Percentiles rank a stretch among this genome's conserved stretches.
Evolutionary conservation across 441 rosid species (phyloP).

Genomic region (Gossypium aridum): DNA sequence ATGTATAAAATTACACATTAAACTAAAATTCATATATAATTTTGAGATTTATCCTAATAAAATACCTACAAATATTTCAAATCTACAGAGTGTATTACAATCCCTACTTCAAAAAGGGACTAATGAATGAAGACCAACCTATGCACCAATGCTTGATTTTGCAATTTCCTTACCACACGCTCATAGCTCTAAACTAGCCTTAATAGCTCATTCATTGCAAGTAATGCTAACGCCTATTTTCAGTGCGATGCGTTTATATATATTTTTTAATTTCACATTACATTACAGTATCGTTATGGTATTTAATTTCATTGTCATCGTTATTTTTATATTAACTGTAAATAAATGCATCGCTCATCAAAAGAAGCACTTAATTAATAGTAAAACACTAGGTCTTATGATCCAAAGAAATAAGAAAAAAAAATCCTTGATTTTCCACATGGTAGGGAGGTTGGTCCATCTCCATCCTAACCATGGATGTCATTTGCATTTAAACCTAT

Average conservation of each 20-base stretch:
- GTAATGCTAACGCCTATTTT: neutral
- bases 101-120: neutral
- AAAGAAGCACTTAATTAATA: neutral
- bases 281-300: too few relatives aligned
- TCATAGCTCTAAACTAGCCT: neutral
- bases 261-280: too few relatives aligned
- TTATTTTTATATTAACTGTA: too few relatives aligned
- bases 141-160: neutral
- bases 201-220: slow-evolving; percentile 3
- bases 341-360: too few relatives aligned
- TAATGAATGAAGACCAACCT: neutral
- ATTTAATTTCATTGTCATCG: too few relatives aligned
- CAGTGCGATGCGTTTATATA: too few relatives aligned
- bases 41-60: too few relatives aligned
- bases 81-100: too few relatives aligned
- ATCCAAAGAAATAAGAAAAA: neutral
- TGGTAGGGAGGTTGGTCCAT: slow-evolving; percentile 3
- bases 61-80: too few relatives aligned
- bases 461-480: neutral
- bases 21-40: too few relatives aligned
- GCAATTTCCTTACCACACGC: neutral
- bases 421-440: neutral
- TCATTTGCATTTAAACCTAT: slow-evolving; percentile 6
- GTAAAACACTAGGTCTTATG: neutral
- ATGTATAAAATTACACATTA: too few relatives aligned